Conservation (phyloP, 2,329 filamentous ascomycete genomes). For the Graphiopsis chlorocephala region DNA sequence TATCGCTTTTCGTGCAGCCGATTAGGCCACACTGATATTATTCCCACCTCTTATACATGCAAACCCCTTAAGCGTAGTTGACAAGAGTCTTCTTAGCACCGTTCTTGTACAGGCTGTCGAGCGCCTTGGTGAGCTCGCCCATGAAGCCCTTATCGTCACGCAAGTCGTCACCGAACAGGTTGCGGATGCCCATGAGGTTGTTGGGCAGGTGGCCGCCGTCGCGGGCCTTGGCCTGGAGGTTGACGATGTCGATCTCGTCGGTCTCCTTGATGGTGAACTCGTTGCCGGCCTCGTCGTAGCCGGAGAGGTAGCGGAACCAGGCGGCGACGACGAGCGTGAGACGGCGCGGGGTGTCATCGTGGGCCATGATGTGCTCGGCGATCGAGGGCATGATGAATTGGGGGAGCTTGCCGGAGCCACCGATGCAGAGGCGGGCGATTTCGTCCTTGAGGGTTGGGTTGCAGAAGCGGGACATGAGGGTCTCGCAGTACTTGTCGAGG, state of each 20-base stretch:
- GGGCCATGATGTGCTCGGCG: slow-evolving; percentile 46
- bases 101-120: slow-evolving; percentile 48
- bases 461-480: slow-evolving; percentile 54
- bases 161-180: slow-evolving; percentile 53
- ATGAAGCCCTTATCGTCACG: slow-evolving; percentile 50
- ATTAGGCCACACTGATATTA: not conserved
- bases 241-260: slow-evolving; percentile 50
- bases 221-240: slow-evolving; percentile 47
- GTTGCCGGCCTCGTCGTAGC: slow-evolving; percentile 50
- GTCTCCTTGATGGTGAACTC: slow-evolving; percentile 32
- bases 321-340: slow-evolving; percentile 49
- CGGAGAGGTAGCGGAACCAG: slow-evolving; percentile 54
- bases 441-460: slow-evolving; percentile 58
- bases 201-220: slow-evolving; percentile 44
- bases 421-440: slow-evolving; percentile 51
- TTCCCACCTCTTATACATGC: not conserved
- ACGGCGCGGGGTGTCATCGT: slow-evolving; percentile 42
- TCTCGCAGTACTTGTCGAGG: slow-evolving; percentile 53
- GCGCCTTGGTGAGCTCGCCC: slow-evolving; percentile 46
- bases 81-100: slow-evolving; percentile 51
- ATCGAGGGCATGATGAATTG: slow-evolving; percentile 52
- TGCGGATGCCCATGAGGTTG: slow-evolving; percentile 46
- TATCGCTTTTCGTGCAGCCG: not conserved
- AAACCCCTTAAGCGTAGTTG: slow-evolving; percentile 31
- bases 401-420: slow-evolving; percentile 55